These are phyloP conservation scores for Platanthera guangdongensis DNA, from an alignment of 106 monocot genomes.

Conservation along the genomic window DNA sequence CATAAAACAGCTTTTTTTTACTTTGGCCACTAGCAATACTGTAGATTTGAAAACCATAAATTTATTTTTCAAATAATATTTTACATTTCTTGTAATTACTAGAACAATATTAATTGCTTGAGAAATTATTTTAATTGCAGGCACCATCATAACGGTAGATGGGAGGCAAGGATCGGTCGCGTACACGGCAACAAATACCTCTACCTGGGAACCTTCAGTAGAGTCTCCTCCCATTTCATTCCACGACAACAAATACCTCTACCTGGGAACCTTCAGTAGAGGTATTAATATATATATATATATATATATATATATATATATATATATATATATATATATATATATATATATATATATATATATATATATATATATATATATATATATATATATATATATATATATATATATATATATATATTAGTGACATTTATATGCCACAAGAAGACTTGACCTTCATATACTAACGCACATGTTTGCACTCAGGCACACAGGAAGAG, in stretches of 20 bases:
- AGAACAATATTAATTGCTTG: not conserved
- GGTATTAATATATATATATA: not conserved
- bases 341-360: too few relatives aligned
- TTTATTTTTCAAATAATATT: not conserved
- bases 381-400: too few relatives aligned
- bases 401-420: not conserved
- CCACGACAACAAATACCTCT: conserved; percentile 73
- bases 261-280: conserved; percentile 69
- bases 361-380: too few relatives aligned
- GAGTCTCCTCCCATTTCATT: not conserved
- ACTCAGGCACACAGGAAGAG: conserved; percentile 80
- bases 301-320: too few relatives aligned
- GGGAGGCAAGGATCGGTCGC: conserved; percentile 82
- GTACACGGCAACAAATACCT: conserved; percentile 81
- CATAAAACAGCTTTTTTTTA: too few relatives aligned
- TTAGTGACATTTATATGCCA: not conserved
- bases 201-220: conserved; percentile 77
- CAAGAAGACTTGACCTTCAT: too few relatives aligned
- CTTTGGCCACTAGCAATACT: too few relatives aligned
- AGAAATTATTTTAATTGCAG: conserved; percentile 12
- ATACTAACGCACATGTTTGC: not conserved
- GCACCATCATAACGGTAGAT: conserved; percentile 85
- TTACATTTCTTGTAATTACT: not conserved
- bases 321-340: too few relatives aligned
- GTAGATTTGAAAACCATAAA: too few relatives aligned